Evolutionary conservation across 345 rosid genomes (phyloP).

Genomic region (Hibiscus trionum): DNA sequence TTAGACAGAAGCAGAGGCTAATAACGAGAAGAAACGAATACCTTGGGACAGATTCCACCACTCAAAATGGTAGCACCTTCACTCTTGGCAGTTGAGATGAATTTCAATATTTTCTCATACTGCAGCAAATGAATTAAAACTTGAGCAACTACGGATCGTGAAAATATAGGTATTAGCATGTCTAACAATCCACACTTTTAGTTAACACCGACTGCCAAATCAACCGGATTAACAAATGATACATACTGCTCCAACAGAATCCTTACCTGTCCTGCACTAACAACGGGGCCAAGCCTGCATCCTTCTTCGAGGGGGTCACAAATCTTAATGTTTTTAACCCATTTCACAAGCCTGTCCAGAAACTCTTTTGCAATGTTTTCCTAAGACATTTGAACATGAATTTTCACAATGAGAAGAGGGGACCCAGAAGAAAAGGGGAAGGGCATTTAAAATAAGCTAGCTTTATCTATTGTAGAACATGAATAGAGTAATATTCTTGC

Average conservation of each 20-base stretch:
- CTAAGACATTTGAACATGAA: constrained; percentile 30
- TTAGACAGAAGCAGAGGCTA: constrained; percentile 2
- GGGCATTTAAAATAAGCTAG: neutral
- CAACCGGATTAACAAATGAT: neutral
- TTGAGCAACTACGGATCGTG: constrained; percentile 5
- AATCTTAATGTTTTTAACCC: constrained; percentile 74
- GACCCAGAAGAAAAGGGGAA: neutral
- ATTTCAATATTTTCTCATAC: constrained; percentile 70
- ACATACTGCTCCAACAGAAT: neutral
- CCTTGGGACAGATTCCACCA: constrained; percentile 84
- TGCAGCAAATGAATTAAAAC: constrained; percentile 26
- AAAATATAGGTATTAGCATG: neutral
- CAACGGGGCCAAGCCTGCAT: constrained; percentile 91
- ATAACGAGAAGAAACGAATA: constrained; percentile 19
- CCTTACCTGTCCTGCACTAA: constrained; percentile 74
- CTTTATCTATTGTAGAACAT: neutral
- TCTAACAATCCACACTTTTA: neutral
- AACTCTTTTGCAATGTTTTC: constrained; percentile 70
- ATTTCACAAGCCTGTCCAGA: constrained; percentile 60
- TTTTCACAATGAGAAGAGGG: neutral
- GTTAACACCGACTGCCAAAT: neutral
- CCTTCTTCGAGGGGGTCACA: constrained; percentile 88
- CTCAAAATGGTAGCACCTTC: constrained; percentile 86
- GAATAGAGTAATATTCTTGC: neutral
- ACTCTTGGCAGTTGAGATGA: constrained; percentile 70